Conservation (phyloP, 1,284 basidiomycete genomes). For the Quambalaria eucalypti region DNA sequence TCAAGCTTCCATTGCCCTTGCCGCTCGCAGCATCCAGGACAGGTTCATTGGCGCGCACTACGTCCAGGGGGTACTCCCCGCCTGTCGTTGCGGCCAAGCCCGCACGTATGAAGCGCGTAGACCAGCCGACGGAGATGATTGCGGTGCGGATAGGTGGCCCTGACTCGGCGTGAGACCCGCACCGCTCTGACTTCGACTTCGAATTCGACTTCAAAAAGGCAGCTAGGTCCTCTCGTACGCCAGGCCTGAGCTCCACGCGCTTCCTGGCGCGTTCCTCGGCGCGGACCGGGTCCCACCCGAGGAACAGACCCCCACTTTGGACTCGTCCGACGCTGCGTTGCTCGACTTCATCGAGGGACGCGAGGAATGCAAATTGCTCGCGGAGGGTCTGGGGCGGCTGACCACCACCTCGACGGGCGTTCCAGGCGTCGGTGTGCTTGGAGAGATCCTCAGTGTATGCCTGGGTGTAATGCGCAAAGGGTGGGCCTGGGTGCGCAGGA, state of each 20-base stretch:
- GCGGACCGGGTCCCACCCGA: constrained; percentile 6
- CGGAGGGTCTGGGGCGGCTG: constrained; percentile 6
- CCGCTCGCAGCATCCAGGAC: constrained; percentile 8
- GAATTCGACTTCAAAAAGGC: background rate
- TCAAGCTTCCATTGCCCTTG: constrained; percentile 21
- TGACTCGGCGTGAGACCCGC: background rate
- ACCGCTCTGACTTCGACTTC: background rate
- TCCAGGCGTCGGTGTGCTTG: constrained; percentile 4
- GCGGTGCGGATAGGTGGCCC: background rate
- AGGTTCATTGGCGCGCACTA: constrained; percentile 37
- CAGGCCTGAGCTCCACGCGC: background rate
- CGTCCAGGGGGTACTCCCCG: background rate
- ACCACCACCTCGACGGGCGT: constrained; percentile 2
- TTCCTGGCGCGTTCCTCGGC: constrained; percentile 1
- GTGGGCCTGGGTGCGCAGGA: constrained; percentile 9
- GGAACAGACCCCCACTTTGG: constrained; percentile 25
- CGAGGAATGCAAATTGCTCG: constrained; percentile 16
- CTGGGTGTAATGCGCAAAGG: constrained; percentile 23
- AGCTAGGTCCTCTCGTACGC: background rate
- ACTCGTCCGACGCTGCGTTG: constrained; percentile 16
- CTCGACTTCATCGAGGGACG: constrained; percentile 22
- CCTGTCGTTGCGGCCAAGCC: background rate
- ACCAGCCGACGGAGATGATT: constrained; percentile 17
- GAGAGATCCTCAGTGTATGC: constrained; percentile 26
- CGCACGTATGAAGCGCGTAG: constrained; percentile 22